Evolutionary conservation across 2,329 filamentous ascomycete species (phyloP), one percentile per base, ranked within the genome.

Genomic region (Colletotrichum tofieldiae): DNA sequence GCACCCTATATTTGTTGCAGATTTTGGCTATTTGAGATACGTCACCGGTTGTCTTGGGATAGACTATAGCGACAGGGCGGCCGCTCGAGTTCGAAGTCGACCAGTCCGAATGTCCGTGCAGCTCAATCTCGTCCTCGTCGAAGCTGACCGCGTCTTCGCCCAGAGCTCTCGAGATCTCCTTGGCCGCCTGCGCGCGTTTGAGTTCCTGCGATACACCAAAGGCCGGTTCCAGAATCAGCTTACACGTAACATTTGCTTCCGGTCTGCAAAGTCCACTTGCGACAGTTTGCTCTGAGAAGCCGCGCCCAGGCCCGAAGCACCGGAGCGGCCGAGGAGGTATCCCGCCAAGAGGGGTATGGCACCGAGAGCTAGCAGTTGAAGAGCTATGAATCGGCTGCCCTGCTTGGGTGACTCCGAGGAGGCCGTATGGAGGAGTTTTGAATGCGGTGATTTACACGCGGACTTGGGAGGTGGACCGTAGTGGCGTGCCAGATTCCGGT

Each of bases 21-120:
- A 91, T 83, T 75, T 86, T 86, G 5, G 90, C 91, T 68, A 94
- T 89, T 47, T 83, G 78, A 0, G 88, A 89, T 2, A 94, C 92
- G 23, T 94, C 87, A 68, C 90, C 87, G 0, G 92, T 94, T 1
- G 84, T 87, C 39, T 84, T 86, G 0, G 92, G 92, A 73, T 92
- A 92, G 2, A 89, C 89, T 11, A 94, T 86, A 1, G 92, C 91
- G 7, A 92, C 87, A 0, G 92, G 91, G 1, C 92, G 83, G 26
- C 85, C 86, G 39, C 90, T 85, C 37, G 90, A 89, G 77, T 94
- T 93, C 76, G 91, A 88, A 0, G 90, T 89, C 0, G 91, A 93
- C 91, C 91, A 93, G 77, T 93, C 92, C 0, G 91, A 93, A 79
- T 89, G 91, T 18, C 92, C 91, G 77, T 94, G 92, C 56, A 84